These are phyloP conservation scores for Artemisia tridentata DNA, from an alignment of 129 eudicot genomes.

Conservation along the genomic window DNA sequence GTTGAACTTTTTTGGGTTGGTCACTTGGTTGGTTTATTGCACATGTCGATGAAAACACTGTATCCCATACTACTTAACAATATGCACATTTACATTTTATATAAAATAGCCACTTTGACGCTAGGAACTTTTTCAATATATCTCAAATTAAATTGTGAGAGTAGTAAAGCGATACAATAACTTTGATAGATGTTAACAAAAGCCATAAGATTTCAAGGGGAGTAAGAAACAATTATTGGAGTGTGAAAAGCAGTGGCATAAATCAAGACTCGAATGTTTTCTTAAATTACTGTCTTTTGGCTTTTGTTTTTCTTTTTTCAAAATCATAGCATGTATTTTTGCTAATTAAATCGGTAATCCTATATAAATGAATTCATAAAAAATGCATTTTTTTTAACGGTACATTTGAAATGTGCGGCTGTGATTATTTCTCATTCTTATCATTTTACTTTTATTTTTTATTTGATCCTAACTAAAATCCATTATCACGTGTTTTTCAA, in stretches of 20 bases:
- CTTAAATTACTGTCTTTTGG: not conserved
- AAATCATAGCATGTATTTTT: not conserved
- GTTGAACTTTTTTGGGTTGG: too few relatives aligned
- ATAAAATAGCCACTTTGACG: not conserved
- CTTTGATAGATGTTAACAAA: not conserved
- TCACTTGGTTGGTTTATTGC: too few relatives aligned
- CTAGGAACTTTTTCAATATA: not conserved
- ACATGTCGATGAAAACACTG: too few relatives aligned
- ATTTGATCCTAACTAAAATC: too few relatives aligned
- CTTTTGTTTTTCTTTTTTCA: not conserved
- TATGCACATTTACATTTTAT: not conserved
- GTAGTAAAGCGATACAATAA: not conserved
- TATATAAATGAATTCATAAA: too few relatives aligned
- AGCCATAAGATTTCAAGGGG: conserved; percentile 12
- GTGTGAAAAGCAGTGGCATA: conserved; percentile 7
- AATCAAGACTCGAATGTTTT: conserved; percentile 18
- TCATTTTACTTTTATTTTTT: too few relatives aligned
- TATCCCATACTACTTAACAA: too few relatives aligned
- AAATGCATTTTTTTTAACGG: too few relatives aligned
- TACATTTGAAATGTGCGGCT: too few relatives aligned
- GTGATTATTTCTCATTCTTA: too few relatives aligned
- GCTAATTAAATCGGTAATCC: too few relatives aligned
- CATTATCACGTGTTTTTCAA: too few relatives aligned
- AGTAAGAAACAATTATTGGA: not conserved
- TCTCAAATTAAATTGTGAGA: not conserved